Base-by-base conservation (phyloP, 78 protist genomes). In the Guillardia theta region DNA sequence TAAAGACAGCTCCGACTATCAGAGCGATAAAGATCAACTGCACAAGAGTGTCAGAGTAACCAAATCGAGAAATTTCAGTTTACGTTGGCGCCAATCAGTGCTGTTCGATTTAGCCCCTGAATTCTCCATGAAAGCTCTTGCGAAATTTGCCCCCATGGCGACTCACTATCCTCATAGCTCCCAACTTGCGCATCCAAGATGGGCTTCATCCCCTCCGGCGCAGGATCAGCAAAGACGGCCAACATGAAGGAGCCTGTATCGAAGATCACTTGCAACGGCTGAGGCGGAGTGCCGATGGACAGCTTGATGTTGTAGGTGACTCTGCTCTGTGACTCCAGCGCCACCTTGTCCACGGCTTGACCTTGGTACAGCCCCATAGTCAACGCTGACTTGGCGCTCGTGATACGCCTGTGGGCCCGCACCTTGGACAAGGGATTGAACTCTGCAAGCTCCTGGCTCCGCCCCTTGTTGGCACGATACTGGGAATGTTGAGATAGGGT, bases 241-340 rank as follows among this genome's bases (percentile, higher is more conserved):
- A 70, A 24, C 83, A 70, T 70, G 83, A 70, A 70, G 0, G 83
- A 70, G 45, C 83, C 83, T 70, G 83, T 70, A 6, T 70, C 83
- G 83, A 70, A 70, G 41, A 70, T 70, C 5, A 70, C 83, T 6
- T 70, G 83, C 36, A 70, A 43, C 4, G 83, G 83, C 83, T 70
- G 83, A 0, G 83, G 83, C 83, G 83, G 83, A 3, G 83, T 70
- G 41, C 83, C 83, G 83, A 70, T 70, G 33, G 36, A 22, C 46
- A 70, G 83, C 41, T 70, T 70, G 41, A 70, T 24, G 83, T 70
- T 70, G 83, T 70, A 70, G 33, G 83, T 70, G 3, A 70, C 83
- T 1, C 83, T 1, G 83, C 41, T 24, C 41, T 4, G n/a, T 4
- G 83, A 70, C n/a, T 22, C 10, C 83, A 70, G 41, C 41, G 83